Conservation (phyloP, 441 rosid species). For the Populus hybrid region DNA sequence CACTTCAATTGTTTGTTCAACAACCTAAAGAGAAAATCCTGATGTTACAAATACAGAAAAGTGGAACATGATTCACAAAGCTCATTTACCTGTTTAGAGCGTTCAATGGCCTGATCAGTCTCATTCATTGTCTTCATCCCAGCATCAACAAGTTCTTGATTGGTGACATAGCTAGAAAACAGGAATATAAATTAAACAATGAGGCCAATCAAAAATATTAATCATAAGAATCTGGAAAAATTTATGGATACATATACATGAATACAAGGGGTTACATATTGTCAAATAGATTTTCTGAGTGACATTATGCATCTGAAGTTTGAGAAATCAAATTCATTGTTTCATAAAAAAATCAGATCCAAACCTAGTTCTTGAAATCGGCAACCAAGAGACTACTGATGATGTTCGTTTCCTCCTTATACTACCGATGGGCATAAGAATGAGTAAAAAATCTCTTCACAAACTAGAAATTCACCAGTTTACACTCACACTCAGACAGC, state of each 20-base stretch:
- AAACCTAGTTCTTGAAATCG: background rate
- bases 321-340: background rate
- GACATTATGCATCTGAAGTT: background rate
- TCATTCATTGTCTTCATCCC: conserved; percentile 89
- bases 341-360: background rate
- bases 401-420: too few species aligned
- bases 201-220: background rate
- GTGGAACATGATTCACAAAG: conserved; percentile 11
- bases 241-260: background rate
- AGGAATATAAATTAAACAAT: conserved; percentile 14
- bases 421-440: background rate
- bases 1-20: conserved; percentile 91
- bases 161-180: conserved; percentile 72
- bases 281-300: background rate
- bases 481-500: too few species aligned
- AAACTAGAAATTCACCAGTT: too few species aligned
- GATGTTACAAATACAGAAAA: conserved; percentile 20
- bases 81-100: conserved; percentile 71
- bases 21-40: conserved; percentile 51
- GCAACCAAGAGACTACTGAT: background rate
- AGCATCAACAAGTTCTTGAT: conserved; percentile 82
- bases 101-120: conserved; percentile 94
- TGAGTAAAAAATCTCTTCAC: background rate
- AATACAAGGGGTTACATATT: background rate
- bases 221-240: conserved; percentile 1